Percentiles rank a stretch among this genome's conserved stretches.
These are phyloP conservation scores for Plantago lanceolata DNA, from an alignment of 305 asterid genomes.

Conservation along the genomic window DNA sequence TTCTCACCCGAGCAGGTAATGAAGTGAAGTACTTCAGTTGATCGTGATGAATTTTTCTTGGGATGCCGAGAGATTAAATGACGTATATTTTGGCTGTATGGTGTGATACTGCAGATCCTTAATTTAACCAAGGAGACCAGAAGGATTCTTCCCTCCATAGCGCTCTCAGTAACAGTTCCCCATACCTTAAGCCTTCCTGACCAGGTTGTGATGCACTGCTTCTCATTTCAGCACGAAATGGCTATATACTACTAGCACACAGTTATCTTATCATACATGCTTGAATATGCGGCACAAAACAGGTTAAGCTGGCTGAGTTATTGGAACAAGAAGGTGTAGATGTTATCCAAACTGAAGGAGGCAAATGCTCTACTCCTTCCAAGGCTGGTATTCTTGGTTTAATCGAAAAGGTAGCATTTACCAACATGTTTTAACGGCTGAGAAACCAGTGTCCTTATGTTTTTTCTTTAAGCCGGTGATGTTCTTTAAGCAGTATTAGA, in stretches of 20 bases:
- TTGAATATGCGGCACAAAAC: conserved; percentile 16
- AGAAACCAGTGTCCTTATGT: not conserved
- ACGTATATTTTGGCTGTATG: not conserved
- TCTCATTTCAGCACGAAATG: not conserved
- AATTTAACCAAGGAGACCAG: conserved; percentile 63
- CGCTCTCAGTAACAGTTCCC: conserved; percentile 82
- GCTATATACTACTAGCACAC: not conserved
- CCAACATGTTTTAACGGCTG: not conserved
- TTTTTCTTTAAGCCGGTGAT: no score
- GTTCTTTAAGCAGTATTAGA: no score
- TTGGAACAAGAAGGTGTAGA: conserved; percentile 82
- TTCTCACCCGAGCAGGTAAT: conserved; percentile 79
- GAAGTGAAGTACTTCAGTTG: no score
- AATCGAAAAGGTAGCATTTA: conserved; percentile 64
- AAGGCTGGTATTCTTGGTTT: conserved; percentile 77
- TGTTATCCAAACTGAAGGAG: conserved; percentile 89
- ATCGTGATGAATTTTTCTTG: not conserved
- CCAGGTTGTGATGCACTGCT: conserved; percentile 42
- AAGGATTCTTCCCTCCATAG: conserved; percentile 57
- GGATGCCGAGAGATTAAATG: not conserved
- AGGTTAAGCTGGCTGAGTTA: conserved; percentile 75
- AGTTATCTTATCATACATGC: not conserved
- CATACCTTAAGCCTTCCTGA: conserved; percentile 88
- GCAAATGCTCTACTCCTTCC: conserved; percentile 70
- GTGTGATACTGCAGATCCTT: conserved; percentile 45